Evolutionary conservation across 2,329 filamentous ascomycete genomes (phyloP).

Genomic region (Cryphonectria naterciae): DNA sequence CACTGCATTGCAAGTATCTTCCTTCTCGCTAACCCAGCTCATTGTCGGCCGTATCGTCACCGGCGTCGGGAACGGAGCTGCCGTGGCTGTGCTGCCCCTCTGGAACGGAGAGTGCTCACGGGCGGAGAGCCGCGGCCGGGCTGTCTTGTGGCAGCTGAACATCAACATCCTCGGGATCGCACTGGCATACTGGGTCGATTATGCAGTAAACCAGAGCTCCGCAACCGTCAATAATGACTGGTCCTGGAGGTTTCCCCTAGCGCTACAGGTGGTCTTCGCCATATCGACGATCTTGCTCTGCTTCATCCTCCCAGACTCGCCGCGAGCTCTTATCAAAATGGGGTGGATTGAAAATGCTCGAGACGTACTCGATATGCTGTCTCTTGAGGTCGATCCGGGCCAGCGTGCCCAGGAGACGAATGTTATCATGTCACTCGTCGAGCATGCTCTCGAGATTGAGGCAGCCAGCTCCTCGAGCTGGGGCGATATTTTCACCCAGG

Average conservation of each 20-base stretch:
- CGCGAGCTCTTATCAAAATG: conserved; percentile 51
- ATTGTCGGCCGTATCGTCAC: conserved; percentile 17
- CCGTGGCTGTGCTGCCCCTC: conserved; percentile 12
- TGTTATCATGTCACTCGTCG: conserved; percentile 35
- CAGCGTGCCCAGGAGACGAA: neutral
- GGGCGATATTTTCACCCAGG: conserved; percentile 13
- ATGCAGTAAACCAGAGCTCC: conserved; percentile 58
- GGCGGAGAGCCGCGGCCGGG: conserved; percentile 9
- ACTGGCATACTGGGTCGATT: conserved; percentile 64
- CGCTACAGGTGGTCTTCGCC: conserved; percentile 62
- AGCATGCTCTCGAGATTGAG: conserved; percentile 9
- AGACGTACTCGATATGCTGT: conserved; percentile 47
- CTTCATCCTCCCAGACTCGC: conserved; percentile 58
- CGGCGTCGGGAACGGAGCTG: conserved; percentile 8
- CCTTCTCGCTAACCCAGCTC: neutral
- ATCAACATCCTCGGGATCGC: conserved; percentile 49
- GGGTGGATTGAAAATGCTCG: conserved; percentile 49
- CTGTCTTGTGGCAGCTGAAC: conserved; percentile 18
- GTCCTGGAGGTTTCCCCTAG: conserved; percentile 66
- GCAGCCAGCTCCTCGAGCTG: neutral
- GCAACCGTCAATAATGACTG: conserved; percentile 41
- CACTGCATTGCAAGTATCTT: conserved; percentile 13
- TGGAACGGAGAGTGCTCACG: conserved; percentile 18
- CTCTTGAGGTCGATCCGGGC: neutral
- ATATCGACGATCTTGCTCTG: conserved; percentile 53